phyloP scores from a whole-genome alignment of 1,284 basidiomycete species.

The Sphaerobolus stellatus region DNA sequence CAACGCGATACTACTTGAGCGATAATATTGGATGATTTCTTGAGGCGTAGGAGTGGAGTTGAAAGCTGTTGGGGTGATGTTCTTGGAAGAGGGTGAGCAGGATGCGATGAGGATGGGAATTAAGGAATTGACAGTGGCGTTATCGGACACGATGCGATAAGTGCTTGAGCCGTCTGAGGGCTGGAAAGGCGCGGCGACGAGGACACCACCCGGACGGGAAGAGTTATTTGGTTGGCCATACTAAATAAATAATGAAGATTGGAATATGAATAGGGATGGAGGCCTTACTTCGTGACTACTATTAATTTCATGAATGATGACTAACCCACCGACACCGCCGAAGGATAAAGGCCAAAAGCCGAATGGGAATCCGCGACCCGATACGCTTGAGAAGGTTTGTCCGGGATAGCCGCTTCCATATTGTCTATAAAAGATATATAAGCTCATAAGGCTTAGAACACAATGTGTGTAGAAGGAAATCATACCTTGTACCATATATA shows the following conservation, averaged over 20 bases:
- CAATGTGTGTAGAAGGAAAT: too few relatives aligned
- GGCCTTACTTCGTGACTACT: not conserved
- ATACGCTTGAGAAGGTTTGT: constrained; percentile 40
- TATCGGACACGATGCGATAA: constrained; percentile 59
- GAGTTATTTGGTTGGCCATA: constrained; percentile 54
- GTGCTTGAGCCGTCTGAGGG: constrained; percentile 47
- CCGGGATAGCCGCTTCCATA: constrained; percentile 64
- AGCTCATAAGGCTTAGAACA: not conserved
- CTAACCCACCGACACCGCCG: constrained; percentile 38
- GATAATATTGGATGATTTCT: constrained; percentile 58
- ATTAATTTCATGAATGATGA: constrained; percentile 8
- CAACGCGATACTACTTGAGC: constrained; percentile 54
- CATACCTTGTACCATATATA: constrained; percentile 42
- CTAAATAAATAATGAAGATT: constrained; percentile 29
- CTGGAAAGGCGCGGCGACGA: constrained; percentile 49
- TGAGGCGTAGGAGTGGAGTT: constrained; percentile 35
- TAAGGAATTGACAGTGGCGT: constrained; percentile 51
- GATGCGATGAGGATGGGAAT: constrained; percentile 44
- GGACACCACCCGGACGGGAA: constrained; percentile 57
- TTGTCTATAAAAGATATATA: constrained; percentile 31
- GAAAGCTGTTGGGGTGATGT: not conserved
- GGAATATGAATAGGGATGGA: too few relatives aligned
- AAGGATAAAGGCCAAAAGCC: constrained; percentile 60
- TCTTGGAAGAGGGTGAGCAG: constrained; percentile 34
- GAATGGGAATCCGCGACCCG: constrained; percentile 51